Evolutionary conservation across 805 yeast genomes (phyloP).

Genomic region (Candida nonsorbophila): DNA sequence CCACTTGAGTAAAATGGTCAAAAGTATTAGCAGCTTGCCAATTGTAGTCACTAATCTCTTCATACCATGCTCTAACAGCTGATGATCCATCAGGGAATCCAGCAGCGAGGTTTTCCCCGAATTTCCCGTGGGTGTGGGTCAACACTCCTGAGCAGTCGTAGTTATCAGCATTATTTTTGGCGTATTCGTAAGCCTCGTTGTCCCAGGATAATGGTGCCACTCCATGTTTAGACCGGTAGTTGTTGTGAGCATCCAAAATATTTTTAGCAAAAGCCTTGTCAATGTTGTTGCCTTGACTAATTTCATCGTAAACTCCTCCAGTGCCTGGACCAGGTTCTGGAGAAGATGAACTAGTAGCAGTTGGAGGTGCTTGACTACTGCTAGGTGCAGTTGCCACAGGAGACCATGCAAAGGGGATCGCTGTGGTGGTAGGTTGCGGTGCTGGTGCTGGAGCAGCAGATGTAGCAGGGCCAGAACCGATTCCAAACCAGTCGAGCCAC

Average conservation of each 20-base stretch:
- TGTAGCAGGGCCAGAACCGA: constrained; percentile 2
- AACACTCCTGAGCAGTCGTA: constrained; percentile 46
- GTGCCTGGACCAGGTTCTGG: constrained; percentile 5
- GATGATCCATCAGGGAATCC: constrained; percentile 27
- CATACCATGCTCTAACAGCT: constrained; percentile 37
- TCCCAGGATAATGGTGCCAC: constrained; percentile 56
- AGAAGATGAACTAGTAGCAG: constrained; percentile 4
- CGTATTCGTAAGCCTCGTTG: constrained; percentile 45
- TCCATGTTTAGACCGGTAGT: constrained; percentile 47
- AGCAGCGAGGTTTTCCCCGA: constrained; percentile 37
- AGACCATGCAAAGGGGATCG: constrained; percentile 1
- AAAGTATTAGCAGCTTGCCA: constrained; percentile 29
- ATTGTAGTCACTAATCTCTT: constrained; percentile 26
- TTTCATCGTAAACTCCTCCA: constrained; percentile 15
- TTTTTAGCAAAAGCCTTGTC: constrained; percentile 29
- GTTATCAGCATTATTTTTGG: constrained; percentile 39
- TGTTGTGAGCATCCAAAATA: constrained; percentile 59
- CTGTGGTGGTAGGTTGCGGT: constrained; percentile 4
- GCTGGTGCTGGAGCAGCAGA: constrained; percentile 3
- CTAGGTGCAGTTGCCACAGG: constrained; percentile 1
- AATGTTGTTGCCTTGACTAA: no score
- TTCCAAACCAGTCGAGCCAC: constrained; percentile 7
- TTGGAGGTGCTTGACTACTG: constrained; percentile 1
- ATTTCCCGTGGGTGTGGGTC: constrained; percentile 33
- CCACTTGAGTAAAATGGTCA: constrained; percentile 72